Percentiles rank a stretch among this genome's conserved stretches.
phyloP scores from a whole-genome alignment of 1,284 basidiomycete species.

The Tylopilus sp. region DNA sequence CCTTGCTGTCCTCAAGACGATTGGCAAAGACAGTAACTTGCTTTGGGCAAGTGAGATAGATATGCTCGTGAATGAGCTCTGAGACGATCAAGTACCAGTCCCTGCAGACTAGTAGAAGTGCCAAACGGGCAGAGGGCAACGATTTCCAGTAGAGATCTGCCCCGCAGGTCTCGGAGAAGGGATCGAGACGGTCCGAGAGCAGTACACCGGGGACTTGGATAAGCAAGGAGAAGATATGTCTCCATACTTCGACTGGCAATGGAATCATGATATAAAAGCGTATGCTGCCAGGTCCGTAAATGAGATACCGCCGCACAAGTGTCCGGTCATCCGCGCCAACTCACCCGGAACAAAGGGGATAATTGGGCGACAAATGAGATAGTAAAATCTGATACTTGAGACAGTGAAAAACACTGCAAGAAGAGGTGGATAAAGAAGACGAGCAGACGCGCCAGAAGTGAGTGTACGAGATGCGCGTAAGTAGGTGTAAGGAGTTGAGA shows the following conservation, averaged over 20 bases:
- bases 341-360: slow-evolving; percentile 18
- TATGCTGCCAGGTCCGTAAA: slow-evolving; percentile 8
- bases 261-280: slow-evolving; percentile 22
- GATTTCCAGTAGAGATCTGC: slow-evolving; percentile 30
- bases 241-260: slow-evolving; percentile 42
- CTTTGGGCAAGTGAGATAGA: slow-evolving; percentile 46
- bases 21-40: slow-evolving; percentile 47
- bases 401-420: not conserved
- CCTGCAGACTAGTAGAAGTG: slow-evolving; percentile 44
- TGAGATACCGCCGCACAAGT: slow-evolving; percentile 15
- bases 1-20: slow-evolving; percentile 44
- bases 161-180: slow-evolving; percentile 37
- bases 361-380: not conserved
- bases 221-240: slow-evolving; percentile 41
- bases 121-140: slow-evolving; percentile 18
- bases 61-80: slow-evolving; percentile 52
- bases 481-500: slow-evolving; percentile 6
- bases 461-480: not conserved
- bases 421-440: not conserved
- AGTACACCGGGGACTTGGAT: slow-evolving; percentile 36
- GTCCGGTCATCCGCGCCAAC: not conserved
- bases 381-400: not conserved
- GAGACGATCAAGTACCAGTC: slow-evolving; percentile 47
- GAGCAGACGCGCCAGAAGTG: not conserved
- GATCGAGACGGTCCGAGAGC: slow-evolving; percentile 39